phyloP scores from a whole-genome alignment of 768 basidiomycete species.

The Coprinopsis marcescibilis region DNA sequence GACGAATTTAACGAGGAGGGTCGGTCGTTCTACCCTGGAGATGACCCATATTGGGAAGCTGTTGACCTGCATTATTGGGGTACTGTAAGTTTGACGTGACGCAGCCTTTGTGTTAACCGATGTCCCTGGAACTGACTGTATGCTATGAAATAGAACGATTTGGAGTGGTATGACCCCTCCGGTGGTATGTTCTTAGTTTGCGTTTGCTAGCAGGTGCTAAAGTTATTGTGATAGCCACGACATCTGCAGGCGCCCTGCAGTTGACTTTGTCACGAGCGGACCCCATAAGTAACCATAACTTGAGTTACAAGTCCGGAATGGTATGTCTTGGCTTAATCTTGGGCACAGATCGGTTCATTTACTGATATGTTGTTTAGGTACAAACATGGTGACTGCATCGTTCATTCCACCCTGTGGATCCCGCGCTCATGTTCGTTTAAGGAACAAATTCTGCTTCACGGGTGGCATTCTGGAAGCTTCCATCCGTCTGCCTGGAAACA shows the following conservation, averaged over 20 bases:
- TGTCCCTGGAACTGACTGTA: not conserved
- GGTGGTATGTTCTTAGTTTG: constrained; percentile 23
- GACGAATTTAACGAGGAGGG: constrained; percentile 81
- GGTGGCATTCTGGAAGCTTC: constrained; percentile 59
- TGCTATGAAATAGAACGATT: constrained; percentile 35
- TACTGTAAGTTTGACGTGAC: constrained; percentile 34
- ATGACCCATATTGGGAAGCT: constrained; percentile 61
- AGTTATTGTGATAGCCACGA: constrained; percentile 41
- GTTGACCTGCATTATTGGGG: constrained; percentile 68
- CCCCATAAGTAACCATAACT: constrained; percentile 47
- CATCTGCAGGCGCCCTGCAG: constrained; percentile 61
- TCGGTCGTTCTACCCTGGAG: constrained; percentile 62
- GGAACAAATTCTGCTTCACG: constrained; percentile 72
- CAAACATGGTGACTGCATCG: constrained; percentile 25
- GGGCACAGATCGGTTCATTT: not conserved
- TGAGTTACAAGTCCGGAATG: constrained; percentile 58
- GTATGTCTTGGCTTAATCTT: constrained; percentile 27
- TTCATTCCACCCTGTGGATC: not conserved
- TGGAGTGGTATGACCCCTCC: constrained; percentile 77
- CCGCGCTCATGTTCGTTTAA: constrained; percentile 6
- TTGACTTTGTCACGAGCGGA: constrained; percentile 55
- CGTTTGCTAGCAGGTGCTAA: not conserved
- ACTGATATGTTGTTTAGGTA: constrained; percentile 19
- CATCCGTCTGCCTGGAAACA: constrained; percentile 23
- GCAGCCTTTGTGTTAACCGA: not conserved